Base-by-base conservation (phyloP, 805 yeast species). In the Blastobotrys terrestris region DNA sequence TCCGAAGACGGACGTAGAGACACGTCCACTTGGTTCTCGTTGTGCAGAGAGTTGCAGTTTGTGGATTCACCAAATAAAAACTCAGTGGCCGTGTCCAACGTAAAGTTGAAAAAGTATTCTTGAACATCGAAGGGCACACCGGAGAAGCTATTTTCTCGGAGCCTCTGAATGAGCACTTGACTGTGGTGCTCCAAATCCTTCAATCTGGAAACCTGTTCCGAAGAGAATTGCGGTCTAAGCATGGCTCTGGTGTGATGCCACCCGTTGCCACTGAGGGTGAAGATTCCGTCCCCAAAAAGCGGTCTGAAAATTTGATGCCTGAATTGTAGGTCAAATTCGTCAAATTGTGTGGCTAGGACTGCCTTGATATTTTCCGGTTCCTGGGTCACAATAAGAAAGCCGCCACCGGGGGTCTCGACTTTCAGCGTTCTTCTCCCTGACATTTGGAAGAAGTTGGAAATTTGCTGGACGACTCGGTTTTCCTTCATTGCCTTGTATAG, bases 211-310 rank as follows among this genome's bases (percentile, higher is more conserved):
- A 68, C 62, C 58, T 67, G 70, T 43, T 62, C 64, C 3, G 64
- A 56, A 26, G 60, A 49, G 56, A 68, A 68, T 53, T 67, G 70
- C 3, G 72, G 72, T 26, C 70, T 61, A 31, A 68, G 60, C 64
- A 68, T 58, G 14, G 68, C 63, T 6, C 72, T 59, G 35, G 71
- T 65, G 52, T 68, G 71, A 46, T 64, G 58, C 72, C 72, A 68
- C n/a, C 62, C 63, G 31, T 56, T 57, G 31, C 69, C 68, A 31
- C 63, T 65, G n/a, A 64, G 61, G 8, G 71, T 68, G 58, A 68
- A 68, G 44, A 68, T 67, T 2, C 72, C 72, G 31, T 60, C 56
- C 2, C 72, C 72, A 15, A 68, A 57, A 13, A 67, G 53, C 6
- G 64, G 65, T 16, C 48, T 49, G 43, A 68, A 59, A 19, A 56